phyloP scores from a whole-genome alignment of 73 alveolate genomes.

The Paramecium bursaria region DNA sequence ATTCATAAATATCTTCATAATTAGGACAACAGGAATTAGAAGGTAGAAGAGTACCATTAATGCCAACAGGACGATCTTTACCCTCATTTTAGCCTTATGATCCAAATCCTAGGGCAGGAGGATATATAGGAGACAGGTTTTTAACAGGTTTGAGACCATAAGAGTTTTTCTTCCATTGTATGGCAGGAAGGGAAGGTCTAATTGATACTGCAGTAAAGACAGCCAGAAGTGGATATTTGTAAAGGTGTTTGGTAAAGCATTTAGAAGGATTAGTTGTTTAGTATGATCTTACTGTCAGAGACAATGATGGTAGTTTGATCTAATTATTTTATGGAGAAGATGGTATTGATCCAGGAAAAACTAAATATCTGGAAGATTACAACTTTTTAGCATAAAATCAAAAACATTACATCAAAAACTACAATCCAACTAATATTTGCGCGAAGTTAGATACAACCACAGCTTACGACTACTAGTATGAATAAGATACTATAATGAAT shows the following conservation, averaged over 20 bases:
- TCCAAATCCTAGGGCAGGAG: conserved; percentile 97
- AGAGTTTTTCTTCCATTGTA: conserved; percentile 92
- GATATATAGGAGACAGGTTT: conserved; percentile 96
- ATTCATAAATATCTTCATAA: conserved; percentile 88
- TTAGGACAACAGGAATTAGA: conserved; percentile 98
- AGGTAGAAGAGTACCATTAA: conserved; percentile 98
- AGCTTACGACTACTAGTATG: not conserved
- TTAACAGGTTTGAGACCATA: conserved; percentile 97
- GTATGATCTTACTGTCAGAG: conserved; percentile 98
- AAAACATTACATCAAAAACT: conserved; percentile 78
- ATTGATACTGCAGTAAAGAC: conserved; percentile 99
- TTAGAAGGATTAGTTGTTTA: conserved; percentile 91
- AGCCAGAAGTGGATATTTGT: conserved; percentile 96
- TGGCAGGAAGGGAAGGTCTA: conserved; percentile 96
- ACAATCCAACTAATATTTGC: conserved; percentile 79
- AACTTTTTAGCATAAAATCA: conserved; percentile 91
- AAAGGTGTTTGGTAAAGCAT: conserved; percentile 96
- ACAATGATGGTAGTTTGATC: conserved; percentile 96
- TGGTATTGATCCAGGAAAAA: conserved; percentile 90
- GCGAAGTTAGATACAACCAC: conserved; percentile 32
- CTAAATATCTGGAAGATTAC: conserved; percentile 89
- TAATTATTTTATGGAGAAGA: conserved; percentile 98
- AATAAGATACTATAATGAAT: conserved; percentile 86
- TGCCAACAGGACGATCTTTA: conserved; percentile 94
- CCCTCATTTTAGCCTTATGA: conserved; percentile 96